Evolutionary conservation across 2,329 filamentous ascomycete species (phyloP).

Genomic region (Achaetomium macrosporum): DNA sequence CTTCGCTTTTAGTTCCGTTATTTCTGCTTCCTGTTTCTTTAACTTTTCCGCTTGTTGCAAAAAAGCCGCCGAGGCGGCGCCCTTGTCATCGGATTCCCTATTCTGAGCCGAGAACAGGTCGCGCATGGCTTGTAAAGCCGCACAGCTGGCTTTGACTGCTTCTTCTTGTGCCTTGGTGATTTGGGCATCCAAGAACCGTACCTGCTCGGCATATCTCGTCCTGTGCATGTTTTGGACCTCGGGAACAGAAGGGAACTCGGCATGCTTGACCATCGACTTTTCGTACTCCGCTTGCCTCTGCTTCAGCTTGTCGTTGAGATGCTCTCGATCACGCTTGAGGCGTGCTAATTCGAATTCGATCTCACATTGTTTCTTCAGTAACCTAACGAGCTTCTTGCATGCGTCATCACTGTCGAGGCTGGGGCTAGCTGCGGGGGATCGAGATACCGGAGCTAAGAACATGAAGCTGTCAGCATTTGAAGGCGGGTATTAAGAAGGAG

Average conservation of each 20-base stretch:
- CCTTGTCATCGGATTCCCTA: neutral
- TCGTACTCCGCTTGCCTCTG: slow-evolving; percentile 20
- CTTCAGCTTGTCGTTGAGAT: slow-evolving; percentile 13
- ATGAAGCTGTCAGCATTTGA: neutral
- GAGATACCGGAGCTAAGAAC: neutral
- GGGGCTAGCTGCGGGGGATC: neutral
- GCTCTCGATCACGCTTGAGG: slow-evolving; percentile 11
- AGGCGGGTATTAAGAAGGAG: too few relatives aligned
- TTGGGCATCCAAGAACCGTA: slow-evolving; percentile 2
- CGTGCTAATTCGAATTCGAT: slow-evolving; percentile 2
- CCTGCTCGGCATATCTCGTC: slow-evolving; percentile 5
- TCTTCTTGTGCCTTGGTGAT: slow-evolving; percentile 6
- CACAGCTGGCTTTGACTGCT: neutral
- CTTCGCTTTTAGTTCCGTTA: slow-evolving; percentile 2
- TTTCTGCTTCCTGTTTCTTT: slow-evolving; percentile 2
- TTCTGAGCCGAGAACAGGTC: neutral
- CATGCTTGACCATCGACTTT: slow-evolving; percentile 18
- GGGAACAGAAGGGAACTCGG: slow-evolving; percentile 23
- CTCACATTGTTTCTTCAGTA: slow-evolving; percentile 3
- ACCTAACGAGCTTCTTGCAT: neutral
- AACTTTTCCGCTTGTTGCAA: neutral
- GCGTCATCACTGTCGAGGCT: neutral
- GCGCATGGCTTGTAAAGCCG: neutral
- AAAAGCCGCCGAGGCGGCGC: neutral
- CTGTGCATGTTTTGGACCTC: slow-evolving; percentile 23